A percentile compares a stretch with the other conserved stretches of the same genome.
phyloP scores from a whole-genome alignment of 2,329 filamentous ascomycete species.

The Aspergillus sp. region DNA sequence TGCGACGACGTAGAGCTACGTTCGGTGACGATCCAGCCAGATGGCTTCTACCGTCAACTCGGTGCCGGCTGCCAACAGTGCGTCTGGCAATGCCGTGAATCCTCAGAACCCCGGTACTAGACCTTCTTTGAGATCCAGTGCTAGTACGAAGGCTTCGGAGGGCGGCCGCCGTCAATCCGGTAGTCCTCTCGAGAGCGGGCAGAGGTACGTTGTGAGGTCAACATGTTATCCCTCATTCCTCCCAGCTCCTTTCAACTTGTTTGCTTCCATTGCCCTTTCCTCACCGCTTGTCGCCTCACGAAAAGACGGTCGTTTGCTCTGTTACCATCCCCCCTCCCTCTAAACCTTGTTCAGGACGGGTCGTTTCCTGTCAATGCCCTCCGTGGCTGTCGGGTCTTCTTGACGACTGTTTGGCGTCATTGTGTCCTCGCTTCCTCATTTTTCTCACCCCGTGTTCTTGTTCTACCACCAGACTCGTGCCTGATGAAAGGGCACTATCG shows the following conservation, averaged over 20 bases:
- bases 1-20: constrained; percentile 38
- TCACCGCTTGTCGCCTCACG: constrained; percentile 18
- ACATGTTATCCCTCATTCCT: constrained; percentile 11
- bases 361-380: not conserved
- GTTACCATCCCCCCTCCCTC: constrained; percentile 2
- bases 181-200: constrained; percentile 56
- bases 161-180: constrained; percentile 57
- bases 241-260: constrained; percentile 4
- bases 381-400: not conserved
- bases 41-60: constrained; percentile 47
- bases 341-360: not conserved
- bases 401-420: not conserved
- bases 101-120: constrained; percentile 41
- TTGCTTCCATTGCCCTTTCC: constrained; percentile 12
- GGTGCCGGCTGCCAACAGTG: constrained; percentile 37
- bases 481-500: not conserved
- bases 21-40: constrained; percentile 31
- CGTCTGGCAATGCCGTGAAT: constrained; percentile 39
- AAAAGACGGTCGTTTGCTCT: not conserved
- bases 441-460: not conserved
- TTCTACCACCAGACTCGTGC: not conserved
- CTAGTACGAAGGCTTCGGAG: constrained; percentile 54
- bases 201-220: constrained; percentile 51
- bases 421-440: not conserved
- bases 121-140: constrained; percentile 53